Base-by-base conservation (phyloP, 208 protist species). In the Trypanosoma congolense region DNA sequence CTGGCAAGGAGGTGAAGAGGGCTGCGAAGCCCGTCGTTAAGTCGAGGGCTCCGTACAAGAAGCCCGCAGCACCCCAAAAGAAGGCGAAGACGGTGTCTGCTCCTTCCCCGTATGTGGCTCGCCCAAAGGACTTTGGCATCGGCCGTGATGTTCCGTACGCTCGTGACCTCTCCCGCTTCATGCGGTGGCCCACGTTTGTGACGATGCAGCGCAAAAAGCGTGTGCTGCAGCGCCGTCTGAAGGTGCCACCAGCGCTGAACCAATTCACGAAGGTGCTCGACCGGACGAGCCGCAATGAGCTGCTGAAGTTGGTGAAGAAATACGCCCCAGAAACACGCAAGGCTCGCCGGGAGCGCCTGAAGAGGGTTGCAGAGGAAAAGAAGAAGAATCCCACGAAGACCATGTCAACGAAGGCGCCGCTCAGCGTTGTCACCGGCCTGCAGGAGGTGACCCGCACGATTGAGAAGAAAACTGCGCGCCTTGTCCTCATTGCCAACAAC, bases 401-500 rank as follows among this genome's bases (percentile, higher is more conserved):
- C 42, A 63, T 81, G 64, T 80, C 79, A 31, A 73, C 74, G 46
- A 93, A 97, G 73, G 96, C 95, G 50, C 88, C 92, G 16, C 56
- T 91, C 42, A 57, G 73, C 60, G 64, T 99, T 26, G 92, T 97
- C 58, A 98, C 68, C 60, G 98, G 98, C 52, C 75, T 99, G 53
- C 98, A 99, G 89, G 82, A 99, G 77, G 93, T 99, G 68, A 98
- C 96, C 44, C 80, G 78, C 52, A 77, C 97, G 19, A 92, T 99
- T 58, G 98, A 99, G 90, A 86, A 90, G 69, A 99, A 99, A 88
- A 97, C 98, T 68, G 98, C 98, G 25, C 92, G 95, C 67, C 77
- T 99, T 24, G 98, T 99, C 56, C 83, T 99, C 55, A 99, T 99
- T 61, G 98, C 98, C 42, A 96, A 99, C 89, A 99, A 99, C 83